These are phyloP conservation scores for Colletotrichum sp. DNA, from an alignment of 2,329 filamentous ascomycete species.

Conservation along the genomic window DNA sequence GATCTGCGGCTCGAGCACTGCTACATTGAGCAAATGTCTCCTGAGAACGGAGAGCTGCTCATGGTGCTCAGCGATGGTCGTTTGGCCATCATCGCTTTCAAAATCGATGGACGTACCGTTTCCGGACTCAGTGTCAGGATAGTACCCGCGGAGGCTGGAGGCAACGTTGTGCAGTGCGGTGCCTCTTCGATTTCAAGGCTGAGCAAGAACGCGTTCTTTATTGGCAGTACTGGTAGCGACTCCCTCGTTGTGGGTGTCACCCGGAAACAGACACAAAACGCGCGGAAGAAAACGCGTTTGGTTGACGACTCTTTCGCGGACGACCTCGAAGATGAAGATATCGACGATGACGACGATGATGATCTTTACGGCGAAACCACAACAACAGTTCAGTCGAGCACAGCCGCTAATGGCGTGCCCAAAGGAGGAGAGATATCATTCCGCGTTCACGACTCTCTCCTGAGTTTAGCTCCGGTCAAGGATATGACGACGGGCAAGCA, in stretches of 20 bases:
- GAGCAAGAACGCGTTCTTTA: conserved; percentile 74
- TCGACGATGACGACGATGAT: conserved; percentile 68
- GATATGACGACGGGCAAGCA: conserved; percentile 74
- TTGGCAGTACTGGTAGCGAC: conserved; percentile 85
- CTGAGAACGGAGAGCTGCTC: conserved; percentile 83
- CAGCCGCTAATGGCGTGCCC: conserved; percentile 41
- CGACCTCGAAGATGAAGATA: conserved; percentile 58
- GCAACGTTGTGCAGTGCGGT: conserved; percentile 62
- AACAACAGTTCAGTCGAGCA: conserved; percentile 36
- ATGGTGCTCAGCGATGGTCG: conserved; percentile 79
- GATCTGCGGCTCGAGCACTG: conserved; percentile 83
- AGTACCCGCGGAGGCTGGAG: conserved; percentile 68
- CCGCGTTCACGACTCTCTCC: conserved; percentile 75
- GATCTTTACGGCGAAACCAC: conserved; percentile 57
- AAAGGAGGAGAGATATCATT: conserved; percentile 74
- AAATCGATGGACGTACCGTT: conserved; percentile 88
- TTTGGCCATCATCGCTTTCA: conserved; percentile 79
- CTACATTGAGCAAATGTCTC: conserved; percentile 75
- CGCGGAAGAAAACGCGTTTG: conserved; percentile 67
- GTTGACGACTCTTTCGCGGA: conserved; percentile 59
- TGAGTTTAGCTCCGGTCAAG: conserved; percentile 81
- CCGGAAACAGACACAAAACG: conserved; percentile 64
- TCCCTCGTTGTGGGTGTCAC: conserved; percentile 84
- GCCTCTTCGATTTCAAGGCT: conserved; percentile 75
- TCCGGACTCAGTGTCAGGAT: conserved; percentile 80